Evolutionary conservation across 2,329 filamentous ascomycete species (phyloP), one percentile per base, ranked within the genome.

Genomic region (Exophiala dermatitidis): DNA sequence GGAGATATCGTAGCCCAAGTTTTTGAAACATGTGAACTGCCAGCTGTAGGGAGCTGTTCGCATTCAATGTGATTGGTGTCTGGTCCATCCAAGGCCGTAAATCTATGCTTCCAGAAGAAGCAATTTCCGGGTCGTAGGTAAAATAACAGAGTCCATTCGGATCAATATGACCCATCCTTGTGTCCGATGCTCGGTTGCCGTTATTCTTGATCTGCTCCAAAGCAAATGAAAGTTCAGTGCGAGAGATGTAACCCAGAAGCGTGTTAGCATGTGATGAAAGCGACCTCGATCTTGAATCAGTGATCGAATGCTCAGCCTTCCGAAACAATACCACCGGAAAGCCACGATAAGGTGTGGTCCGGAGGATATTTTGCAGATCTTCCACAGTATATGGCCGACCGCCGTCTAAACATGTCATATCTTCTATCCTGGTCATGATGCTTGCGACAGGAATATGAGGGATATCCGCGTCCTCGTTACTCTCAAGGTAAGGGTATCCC

Each of bases 51-150:
- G 78, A 85, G 10, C 84, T 83, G 58, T 83, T 81, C 26, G 82
- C 83, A 40, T 89, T 87, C 12, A 97, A 77, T 0, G 93, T 97
- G 44, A 98, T 86, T 0, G 93, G 93, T 0, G 93, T 98, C 69
- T 96, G 91, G 69, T 98, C 93, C 90, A 98, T 96, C 93, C 93
- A 98, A 2, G 90, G 90, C 5, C 91, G 78, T 7, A 98, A 78
- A 70, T 98, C 93, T 37, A 98, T 81, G 0, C 85, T 90, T 10
- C 82, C 78, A 19, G 79, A 75, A 0, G 88, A 86, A 64, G 95
- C 88, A 0, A 86, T 85, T 50, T 91, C 82, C 2, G 87, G 84
- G 65, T 90, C 86, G 66, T 94, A 88, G 1, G 82, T 79, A 71
- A 98, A 96, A 70, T 86, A 90, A 41, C 85, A 85, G 86, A 56